Evolutionary conservation across 129 eudicot species (phyloP).

Genomic region (Apium graveolens): DNA sequence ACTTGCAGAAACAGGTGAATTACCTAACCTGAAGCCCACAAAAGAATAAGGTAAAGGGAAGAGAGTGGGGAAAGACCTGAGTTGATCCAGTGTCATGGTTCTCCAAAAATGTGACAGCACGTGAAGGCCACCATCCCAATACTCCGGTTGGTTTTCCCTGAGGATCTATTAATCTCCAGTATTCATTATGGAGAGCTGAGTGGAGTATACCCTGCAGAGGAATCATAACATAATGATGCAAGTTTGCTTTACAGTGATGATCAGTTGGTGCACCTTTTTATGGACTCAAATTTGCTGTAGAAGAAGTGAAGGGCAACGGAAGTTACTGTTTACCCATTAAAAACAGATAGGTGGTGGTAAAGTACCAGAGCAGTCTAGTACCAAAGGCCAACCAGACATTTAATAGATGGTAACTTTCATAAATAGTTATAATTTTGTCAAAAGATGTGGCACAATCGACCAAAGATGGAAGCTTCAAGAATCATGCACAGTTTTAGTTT

Average conservation of each 20-base stretch:
- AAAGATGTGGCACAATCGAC: not conserved
- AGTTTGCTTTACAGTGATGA: not conserved
- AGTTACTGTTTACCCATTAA: not conserved
- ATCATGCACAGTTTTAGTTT: not conserved
- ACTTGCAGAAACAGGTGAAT: not conserved
- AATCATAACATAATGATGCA: not conserved
- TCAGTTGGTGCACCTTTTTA: not conserved
- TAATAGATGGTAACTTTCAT: not conserved
- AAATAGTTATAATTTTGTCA: not conserved
- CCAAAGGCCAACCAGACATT: not conserved
- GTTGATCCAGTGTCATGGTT: constrained; percentile 80
- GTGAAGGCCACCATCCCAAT: constrained; percentile 82
- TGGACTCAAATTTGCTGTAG: not conserved
- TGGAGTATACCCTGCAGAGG: constrained; percentile 53
- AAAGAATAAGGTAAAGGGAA: not conserved
- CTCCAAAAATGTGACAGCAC: constrained; percentile 65
- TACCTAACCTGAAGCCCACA: not conserved
- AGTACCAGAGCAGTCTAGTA: not conserved
- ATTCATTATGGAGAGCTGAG: constrained; percentile 54
- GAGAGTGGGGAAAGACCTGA: constrained; percentile 28
- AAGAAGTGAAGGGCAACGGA: not conserved
- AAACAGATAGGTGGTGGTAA: not conserved
- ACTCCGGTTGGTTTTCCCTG: constrained; percentile 66
- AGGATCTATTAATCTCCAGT: constrained; percentile 67
- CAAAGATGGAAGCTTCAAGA: not conserved